Evolutionary conservation across 2,329 filamentous ascomycete species (phyloP), one percentile per base, ranked within the genome.

Genomic region (Polytolypa hystricis): DNA sequence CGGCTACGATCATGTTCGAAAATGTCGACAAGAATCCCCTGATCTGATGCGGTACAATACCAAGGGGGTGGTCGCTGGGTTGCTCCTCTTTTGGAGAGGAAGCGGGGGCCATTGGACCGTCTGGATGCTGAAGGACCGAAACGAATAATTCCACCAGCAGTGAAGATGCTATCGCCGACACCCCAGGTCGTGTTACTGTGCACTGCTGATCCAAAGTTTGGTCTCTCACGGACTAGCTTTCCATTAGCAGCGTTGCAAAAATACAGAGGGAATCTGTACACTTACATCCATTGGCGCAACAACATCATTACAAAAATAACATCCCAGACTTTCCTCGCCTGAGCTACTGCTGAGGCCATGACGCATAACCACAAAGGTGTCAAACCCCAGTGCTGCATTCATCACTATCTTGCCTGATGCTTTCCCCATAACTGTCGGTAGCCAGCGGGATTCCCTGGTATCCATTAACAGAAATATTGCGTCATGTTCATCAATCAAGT

Each of bases 271-370:
- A n/a, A 27, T 30, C 11, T 28, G 10, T 26, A 36, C 30, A 71
- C 81, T 76, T 66, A 93, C 87, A 64, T 96, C 85, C 43, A 81
- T 81, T 15, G 91, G 91, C 5, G 89, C 84, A 33, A 96, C 89
- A 17, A 98, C 89, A 56, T 98, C 91, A 52, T 93, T 96, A 64
- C 91, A 98, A 61, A 96, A 98, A 58, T 98, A 98, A 61, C 91
- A 98, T 7, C 91, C 91, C 17, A 96, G 69, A 17, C 84, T 77
- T 37, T 75, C 67, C n/a, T 64, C 69, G 8, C 73, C 67, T 34
- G 69, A 64, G 28, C 62, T 57, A 3, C 69, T 67, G 47, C 76
- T 73, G 4, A 84, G 69, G 1, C 91, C 91, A 58, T 98, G 91
- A 39, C 91, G 77, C 91, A 98, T 96, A 23, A 94, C 86, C 2